Evolutionary conservation across 768 basidiomycete species (phyloP), one percentile per base, ranked within the genome.

Genomic region (Ramaria sp.): DNA sequence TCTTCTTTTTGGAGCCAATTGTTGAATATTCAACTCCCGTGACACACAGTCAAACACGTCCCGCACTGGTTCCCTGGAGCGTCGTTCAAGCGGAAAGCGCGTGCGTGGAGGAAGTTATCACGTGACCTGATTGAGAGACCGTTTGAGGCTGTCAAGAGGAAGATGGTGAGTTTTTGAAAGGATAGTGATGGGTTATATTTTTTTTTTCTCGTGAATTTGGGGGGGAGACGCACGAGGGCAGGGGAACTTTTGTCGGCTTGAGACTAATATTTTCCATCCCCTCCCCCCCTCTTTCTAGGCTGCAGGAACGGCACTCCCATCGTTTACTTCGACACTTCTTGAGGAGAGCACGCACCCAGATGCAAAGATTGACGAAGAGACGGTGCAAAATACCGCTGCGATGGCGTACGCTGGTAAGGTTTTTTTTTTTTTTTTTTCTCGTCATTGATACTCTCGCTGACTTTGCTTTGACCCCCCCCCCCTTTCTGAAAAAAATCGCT

Each of bases 301-400:
- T 3, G 55, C 52, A 16, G 63, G 61, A 0, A 60, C 25, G 10
- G 59, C 57, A 22, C 39, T 51, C 27, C 60, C 60, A 5, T 62
- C 61, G 52, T 60, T 63, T 41, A 53, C 58, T 0, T 56, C 62
- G 6, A 45, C 49, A 16, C 44, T 61, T 13, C 58, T 62, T 3
- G 55, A 59, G 28, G 37, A 34, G 16, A 34, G 32, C 32, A 4
- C 8, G 9, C 32, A 34, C 32, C 28, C 28, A 12, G 20, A 25
- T 5, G 47, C 47, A 10, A 48, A 48, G 47, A 30, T 25, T 9
- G 47, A 48, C 28, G 47, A 48, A n/a, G 47, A 48, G n/a, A 48
- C 47, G n/a, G 28, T 48, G 18, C 47, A 30, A 6, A 48, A 48
- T n/a, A 48, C 28, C 1, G 47, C 47, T 22, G 47, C 24, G 10